phyloP scores from a whole-genome alignment of 345 rosid genomes.

The Murraya koenigii region DNA sequence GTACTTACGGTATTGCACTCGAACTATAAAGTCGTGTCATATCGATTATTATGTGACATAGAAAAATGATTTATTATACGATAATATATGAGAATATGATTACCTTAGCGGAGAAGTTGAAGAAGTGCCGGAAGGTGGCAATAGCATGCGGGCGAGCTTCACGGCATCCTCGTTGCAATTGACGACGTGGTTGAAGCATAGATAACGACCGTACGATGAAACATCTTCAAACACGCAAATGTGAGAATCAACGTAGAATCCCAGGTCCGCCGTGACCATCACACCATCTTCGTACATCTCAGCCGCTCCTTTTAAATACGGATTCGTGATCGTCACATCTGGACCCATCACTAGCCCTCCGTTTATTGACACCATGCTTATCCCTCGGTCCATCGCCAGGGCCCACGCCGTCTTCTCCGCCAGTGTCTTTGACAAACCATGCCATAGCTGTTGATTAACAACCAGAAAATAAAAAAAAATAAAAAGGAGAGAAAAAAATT shows the following conservation, averaged over 20 bases:
- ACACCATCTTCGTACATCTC: slow-evolving; percentile 76
- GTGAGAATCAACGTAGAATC: slow-evolving; percentile 53
- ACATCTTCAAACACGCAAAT: slow-evolving; percentile 53
- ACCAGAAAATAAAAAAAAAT: too few species aligned
- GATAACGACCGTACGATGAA: slow-evolving; percentile 55
- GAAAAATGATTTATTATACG: too few species aligned
- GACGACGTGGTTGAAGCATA: slow-evolving; percentile 56
- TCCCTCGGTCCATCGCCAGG: slow-evolving; percentile 67
- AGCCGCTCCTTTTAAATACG: slow-evolving; percentile 67
- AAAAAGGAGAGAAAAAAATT: too few species aligned
- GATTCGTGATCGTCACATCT: slow-evolving; percentile 38
- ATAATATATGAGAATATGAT: too few species aligned
- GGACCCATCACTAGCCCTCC: slow-evolving; percentile 52
- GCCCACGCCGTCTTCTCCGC: slow-evolving; percentile 82
- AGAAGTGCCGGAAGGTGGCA: slow-evolving; percentile 32
- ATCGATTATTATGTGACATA: too few species aligned
- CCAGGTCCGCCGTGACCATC: slow-evolving; percentile 48
- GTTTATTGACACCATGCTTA: slow-evolving; percentile 58
- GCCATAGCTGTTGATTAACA: slow-evolving; percentile 47
- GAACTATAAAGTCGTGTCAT: too few species aligned
- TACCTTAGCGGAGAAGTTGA: slow-evolving; percentile 31
- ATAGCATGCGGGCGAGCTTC: slow-evolving; percentile 32
- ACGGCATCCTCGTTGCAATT: slow-evolving; percentile 39
- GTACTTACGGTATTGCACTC: too few species aligned
- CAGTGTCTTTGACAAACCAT: slow-evolving; percentile 55